Evolutionary conservation across 2,329 filamentous ascomycete genomes (phyloP).

Genomic region (Penicillium sp.): DNA sequence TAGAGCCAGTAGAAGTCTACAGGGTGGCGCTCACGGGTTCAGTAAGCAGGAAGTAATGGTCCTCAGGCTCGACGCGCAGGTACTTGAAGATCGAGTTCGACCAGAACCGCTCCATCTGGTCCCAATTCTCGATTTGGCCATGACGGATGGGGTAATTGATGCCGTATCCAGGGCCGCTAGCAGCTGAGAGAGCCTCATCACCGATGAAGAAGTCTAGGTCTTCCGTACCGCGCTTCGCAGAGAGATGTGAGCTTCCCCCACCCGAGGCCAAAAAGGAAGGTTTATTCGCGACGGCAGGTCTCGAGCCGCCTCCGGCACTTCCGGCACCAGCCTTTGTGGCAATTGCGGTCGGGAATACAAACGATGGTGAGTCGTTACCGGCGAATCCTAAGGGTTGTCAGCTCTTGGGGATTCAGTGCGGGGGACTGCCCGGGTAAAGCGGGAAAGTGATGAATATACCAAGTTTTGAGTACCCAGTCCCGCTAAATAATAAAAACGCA

Average conservation of each 20-base stretch:
- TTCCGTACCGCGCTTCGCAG: conserved; percentile 92
- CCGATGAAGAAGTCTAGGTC: conserved; percentile 99
- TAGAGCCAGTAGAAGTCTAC: background rate
- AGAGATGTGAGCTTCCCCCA: conserved; percentile 79
- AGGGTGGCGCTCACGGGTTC: conserved; percentile 73
- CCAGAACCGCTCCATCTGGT: conserved; percentile 99
- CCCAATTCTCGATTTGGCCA: conserved; percentile 99
- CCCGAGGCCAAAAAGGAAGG: conserved; percentile 93
- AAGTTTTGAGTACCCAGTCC: conserved; percentile 98
- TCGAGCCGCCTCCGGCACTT: conserved; percentile 74
- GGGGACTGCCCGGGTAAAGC: conserved; percentile 16
- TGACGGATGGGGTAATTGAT: conserved; percentile 97
- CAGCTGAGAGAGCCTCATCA: conserved; percentile 87
- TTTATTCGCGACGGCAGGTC: conserved; percentile 90
- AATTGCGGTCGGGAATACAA: conserved; percentile 98
- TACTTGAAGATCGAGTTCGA: conserved; percentile 99
- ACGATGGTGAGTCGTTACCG: conserved; percentile 98
- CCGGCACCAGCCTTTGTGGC: conserved; percentile 82
- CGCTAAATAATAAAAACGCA: conserved; percentile 62
- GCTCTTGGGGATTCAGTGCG: conserved; percentile 25
- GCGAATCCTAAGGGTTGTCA: conserved; percentile 76
- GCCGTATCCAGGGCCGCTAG: conserved; percentile 88
- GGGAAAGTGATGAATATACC: conserved; percentile 61
- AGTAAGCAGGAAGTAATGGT: conserved; percentile 97
- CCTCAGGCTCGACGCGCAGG: conserved; percentile 94